Percentiles rank a stretch among this genome's conserved stretches.
Evolutionary conservation across 2,329 filamentous ascomycete species (phyloP).

Genomic region (Colletotrichum zoysiae): DNA sequence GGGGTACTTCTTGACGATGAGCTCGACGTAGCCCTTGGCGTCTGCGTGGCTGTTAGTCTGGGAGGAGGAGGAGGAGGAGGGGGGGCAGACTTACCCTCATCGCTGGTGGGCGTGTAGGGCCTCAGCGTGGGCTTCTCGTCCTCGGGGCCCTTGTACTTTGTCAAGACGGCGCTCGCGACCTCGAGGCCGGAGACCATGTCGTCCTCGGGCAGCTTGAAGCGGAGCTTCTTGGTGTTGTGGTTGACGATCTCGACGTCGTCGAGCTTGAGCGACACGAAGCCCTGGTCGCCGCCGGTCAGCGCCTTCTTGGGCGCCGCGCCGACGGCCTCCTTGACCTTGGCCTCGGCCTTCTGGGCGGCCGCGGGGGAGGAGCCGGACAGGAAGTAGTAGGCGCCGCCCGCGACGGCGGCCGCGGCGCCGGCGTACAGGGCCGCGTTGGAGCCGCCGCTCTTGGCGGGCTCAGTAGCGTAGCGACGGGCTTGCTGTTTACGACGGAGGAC

Average conservation of each 20-base stretch:
- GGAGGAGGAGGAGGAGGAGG: slow-evolving; percentile 4
- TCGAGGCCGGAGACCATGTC: slow-evolving; percentile 87
- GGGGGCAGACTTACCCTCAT: slow-evolving; percentile 72
- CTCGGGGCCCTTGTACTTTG: slow-evolving; percentile 88
- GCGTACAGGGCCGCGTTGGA: slow-evolving; percentile 72
- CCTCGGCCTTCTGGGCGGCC: slow-evolving; percentile 69
- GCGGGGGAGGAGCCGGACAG: slow-evolving; percentile 56
- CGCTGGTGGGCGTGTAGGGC: slow-evolving; percentile 92
- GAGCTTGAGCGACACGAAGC: slow-evolving; percentile 85
- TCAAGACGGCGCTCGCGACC: slow-evolving; percentile 88
- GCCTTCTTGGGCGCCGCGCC: slow-evolving; percentile 59
- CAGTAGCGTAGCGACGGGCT: slow-evolving; percentile 77
- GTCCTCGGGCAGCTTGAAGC: slow-evolving; percentile 86
- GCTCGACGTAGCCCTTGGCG: slow-evolving; percentile 83
- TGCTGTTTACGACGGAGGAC: slow-evolving; percentile 57
- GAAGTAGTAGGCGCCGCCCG: slow-evolving; percentile 70
- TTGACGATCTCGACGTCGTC: slow-evolving; percentile 84
- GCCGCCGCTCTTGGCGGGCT: slow-evolving; percentile 63
- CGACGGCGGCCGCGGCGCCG: slow-evolving; percentile 70
- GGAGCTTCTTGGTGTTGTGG: slow-evolving; percentile 94
- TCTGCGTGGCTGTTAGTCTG: slow-evolving; percentile 60
- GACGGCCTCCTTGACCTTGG: slow-evolving; percentile 61
- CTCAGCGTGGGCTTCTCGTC: slow-evolving; percentile 88
- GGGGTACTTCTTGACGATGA: slow-evolving; percentile 93
- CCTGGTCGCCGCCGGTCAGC: slow-evolving; percentile 89